Base-by-base conservation (phyloP, 768 basidiomycete species). In the Suillus luteus region DNA sequence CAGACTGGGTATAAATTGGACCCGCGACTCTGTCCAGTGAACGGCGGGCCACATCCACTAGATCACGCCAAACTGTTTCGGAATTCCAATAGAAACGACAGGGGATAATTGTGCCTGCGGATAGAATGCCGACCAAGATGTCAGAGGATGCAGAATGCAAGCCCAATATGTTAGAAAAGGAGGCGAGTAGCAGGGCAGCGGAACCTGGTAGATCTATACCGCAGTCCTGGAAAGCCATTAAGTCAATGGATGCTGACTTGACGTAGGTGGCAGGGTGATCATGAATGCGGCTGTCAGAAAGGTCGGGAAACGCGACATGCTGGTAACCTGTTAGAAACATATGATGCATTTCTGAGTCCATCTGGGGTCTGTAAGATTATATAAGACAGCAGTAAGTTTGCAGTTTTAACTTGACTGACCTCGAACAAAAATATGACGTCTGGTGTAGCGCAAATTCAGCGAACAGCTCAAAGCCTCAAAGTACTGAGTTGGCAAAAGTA, bases 151-250 rank as follows among this genome's bases (percentile, higher is more conserved):
- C 67, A 33, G 65, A 73, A 58, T 73, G 75, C 60, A 64, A 57
- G 51, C 72, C 71, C 17, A 73, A 66, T 40, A 70, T 11, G 6
- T 64, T 61, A 22, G 63, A 64, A 52, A 70, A 73, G 17, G 72
- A 70, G 19, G 69, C 70, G 15, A 73, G 62, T 27, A 71, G 27
- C 38, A 66, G 17, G 11, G 66, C 62, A 27, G 67, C 57, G 12
- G 67, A 60, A n/a, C 43, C 62, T 11, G 33, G 19, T 31, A 57
- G 44, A 14, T 62, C 59, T 31, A 64, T 54, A 22, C 59, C 51
- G 43, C 59, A 41, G 54, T 64, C 52, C 19, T 62, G 49, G 11
- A 40, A 24, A n/a, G 62, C 54, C 7, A 51, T 10, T 17, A 40
- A 57, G n/a, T 57, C 37, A 14, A 55, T 24, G 19, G 61, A 22